phyloP scores from a whole-genome alignment of 78 protist species.

The Monocercomonoides exilis region DNA sequence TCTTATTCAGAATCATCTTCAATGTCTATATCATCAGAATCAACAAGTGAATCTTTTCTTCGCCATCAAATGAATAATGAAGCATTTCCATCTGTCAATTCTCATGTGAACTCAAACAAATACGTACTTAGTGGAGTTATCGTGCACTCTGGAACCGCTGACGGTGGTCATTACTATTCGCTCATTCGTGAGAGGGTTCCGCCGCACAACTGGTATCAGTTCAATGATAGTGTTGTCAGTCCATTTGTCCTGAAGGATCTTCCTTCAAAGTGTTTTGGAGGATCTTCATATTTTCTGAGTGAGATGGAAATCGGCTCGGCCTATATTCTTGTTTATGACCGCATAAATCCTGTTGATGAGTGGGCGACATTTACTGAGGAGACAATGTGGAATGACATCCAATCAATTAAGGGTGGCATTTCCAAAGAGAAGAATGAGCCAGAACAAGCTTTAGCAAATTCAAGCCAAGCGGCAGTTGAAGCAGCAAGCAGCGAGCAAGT shows the following conservation, averaged over 20 bases:
- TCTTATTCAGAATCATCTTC: too few relatives aligned
- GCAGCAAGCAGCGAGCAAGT: too few relatives aligned
- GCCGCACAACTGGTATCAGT: constrained; percentile 51
- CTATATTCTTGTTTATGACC: constrained; percentile 71
- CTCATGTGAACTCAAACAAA: too few relatives aligned
- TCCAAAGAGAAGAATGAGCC: too few relatives aligned
- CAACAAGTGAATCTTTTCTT: background rate
- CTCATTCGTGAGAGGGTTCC: constrained; percentile 48
- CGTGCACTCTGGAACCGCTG: constrained; percentile 78
- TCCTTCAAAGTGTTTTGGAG: constrained; percentile 61
- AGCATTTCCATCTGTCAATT: too few relatives aligned
- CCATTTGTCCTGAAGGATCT: constrained; percentile 49
- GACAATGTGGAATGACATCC: too few relatives aligned
- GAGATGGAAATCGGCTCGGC: constrained; percentile 47
- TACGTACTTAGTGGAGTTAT: constrained; percentile 69
- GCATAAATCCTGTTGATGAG: constrained; percentile 14
- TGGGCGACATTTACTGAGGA: too few relatives aligned
- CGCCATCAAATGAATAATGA: too few relatives aligned
- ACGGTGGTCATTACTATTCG: constrained; percentile 76
- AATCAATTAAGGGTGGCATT: too few relatives aligned
- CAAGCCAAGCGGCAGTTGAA: too few relatives aligned
- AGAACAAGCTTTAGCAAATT: too few relatives aligned
- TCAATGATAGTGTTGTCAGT: constrained; percentile 66
- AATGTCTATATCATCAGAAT: background rate
- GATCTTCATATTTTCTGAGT: constrained; percentile 3